Evolutionary conservation across 805 yeast genomes (phyloP), one percentile per base, ranked within the genome.

Genomic region (Zygosaccharomyces lentus): DNA sequence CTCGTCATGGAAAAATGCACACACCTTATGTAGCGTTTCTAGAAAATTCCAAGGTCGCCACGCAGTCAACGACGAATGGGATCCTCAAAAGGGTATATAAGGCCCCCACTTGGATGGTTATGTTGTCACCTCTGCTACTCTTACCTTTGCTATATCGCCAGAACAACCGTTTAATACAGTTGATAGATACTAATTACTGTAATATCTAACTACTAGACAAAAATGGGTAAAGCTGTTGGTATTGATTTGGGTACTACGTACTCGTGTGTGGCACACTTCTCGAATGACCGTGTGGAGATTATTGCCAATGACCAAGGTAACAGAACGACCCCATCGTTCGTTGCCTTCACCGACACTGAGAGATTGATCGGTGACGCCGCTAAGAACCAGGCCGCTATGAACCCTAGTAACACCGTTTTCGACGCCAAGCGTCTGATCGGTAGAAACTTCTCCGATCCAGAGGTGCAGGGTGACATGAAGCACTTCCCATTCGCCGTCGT

Each of bases 281-380:
- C 83, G 41, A 84, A 85, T 61, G 95, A 87, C 66, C 77, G 95
- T 61, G 97, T 90, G 50, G 97, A 91, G 66, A 90, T 90, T 65
- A 81, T 90, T 63, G 96, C 97, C 61, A 90, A 90, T 66, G 96
- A 90, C 70, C 97, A 91, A 75, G 98, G 98, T 77, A 90, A 91
- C 79, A 86, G 97, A 77, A 91, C 96, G 52, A 90, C 97, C 15
- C 97, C 97, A 30, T 89, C 97, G 29, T 90, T 86, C 68, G 97
- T 91, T 52, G 96, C 96, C 43, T 90, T 90, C 80, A 88, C 96
- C 25, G 96, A 88, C 66, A 78, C 90, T 34, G 98, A 91, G 75
- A 84, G 96, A 74, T 77, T 89, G 62, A 89, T 89, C 60, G 96
- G 96, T 71, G 96, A 89, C 73, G 96, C 97, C 58, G 98, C 97